phyloP scores from a whole-genome alignment of 192 early-diverging fungal genomes.

The Haplosporangium gracile region DNA sequence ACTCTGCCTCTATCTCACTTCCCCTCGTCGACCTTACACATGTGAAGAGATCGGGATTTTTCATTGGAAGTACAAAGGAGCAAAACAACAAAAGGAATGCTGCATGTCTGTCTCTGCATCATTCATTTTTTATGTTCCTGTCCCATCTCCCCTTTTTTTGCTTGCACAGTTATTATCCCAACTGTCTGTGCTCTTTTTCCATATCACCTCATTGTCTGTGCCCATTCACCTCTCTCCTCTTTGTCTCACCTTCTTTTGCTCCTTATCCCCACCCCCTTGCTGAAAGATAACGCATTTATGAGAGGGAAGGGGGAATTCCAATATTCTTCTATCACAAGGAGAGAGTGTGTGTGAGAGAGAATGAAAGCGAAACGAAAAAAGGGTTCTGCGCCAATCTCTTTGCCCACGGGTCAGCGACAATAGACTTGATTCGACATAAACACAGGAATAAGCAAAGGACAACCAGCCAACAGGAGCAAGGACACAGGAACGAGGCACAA shows the following conservation, averaged over 20 bases:
- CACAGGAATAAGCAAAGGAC: not conserved
- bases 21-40: not conserved
- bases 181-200: not conserved
- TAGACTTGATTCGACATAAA: constrained; percentile 1
- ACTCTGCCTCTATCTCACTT: not conserved
- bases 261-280: not conserved
- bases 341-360: not conserved
- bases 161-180: not conserved
- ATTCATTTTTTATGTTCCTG: not conserved
- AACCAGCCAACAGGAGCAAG: not conserved
- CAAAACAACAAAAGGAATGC: not conserved
- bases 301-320: too few species aligned
- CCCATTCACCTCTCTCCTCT: not conserved
- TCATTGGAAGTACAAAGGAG: not conserved
- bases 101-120: not conserved
- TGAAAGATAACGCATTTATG: too few species aligned
- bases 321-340: not conserved
- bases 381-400: not conserved
- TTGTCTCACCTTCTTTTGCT: not conserved
- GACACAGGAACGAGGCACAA: not conserved
- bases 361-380: too few species aligned
- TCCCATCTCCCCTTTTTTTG: not conserved
- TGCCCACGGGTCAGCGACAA: not conserved
- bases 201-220: not conserved
- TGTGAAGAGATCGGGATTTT: constrained; percentile 1